These are phyloP conservation scores for Dicorynia guianensis DNA, from an alignment of 306 rosid genomes.

Conservation along the genomic window DNA sequence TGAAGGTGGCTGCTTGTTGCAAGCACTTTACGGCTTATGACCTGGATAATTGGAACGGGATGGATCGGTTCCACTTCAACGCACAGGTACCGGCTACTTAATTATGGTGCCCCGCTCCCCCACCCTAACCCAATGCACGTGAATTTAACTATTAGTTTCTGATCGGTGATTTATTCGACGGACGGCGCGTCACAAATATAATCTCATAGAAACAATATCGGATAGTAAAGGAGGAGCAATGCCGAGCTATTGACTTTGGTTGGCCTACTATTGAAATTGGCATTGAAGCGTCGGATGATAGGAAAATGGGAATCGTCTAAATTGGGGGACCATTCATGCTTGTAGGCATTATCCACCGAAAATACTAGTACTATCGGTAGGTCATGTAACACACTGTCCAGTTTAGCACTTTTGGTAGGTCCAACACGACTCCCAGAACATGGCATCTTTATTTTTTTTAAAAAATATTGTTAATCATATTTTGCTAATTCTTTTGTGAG, in stretches of 20 bases:
- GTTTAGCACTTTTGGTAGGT: background rate
- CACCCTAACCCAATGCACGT: background rate
- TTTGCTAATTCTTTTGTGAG: background rate
- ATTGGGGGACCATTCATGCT: background rate
- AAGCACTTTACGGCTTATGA: constrained; percentile 87
- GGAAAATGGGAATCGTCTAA: background rate
- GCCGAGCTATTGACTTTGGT: no score
- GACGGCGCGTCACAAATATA: no score
- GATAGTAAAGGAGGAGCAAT: no score
- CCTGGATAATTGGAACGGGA: constrained; percentile 85
- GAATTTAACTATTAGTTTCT: background rate
- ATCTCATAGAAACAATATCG: no score
- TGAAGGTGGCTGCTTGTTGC: constrained; percentile 90
- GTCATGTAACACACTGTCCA: background rate
- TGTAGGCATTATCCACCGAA: background rate
- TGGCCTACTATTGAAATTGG: no score
- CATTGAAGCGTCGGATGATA: no score
- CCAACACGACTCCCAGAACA: background rate
- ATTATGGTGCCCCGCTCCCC: background rate
- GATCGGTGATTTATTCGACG: background rate
- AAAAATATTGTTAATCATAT: no score
- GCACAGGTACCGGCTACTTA: constrained; percentile 52
- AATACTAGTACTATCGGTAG: background rate
- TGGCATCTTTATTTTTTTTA: background rate
- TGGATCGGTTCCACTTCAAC: constrained; percentile 84